Evolutionary conservation across 352 stramenopile genomes (phyloP), one percentile per base, ranked within the genome.

Genomic region (Pythium coloratum): DNA sequence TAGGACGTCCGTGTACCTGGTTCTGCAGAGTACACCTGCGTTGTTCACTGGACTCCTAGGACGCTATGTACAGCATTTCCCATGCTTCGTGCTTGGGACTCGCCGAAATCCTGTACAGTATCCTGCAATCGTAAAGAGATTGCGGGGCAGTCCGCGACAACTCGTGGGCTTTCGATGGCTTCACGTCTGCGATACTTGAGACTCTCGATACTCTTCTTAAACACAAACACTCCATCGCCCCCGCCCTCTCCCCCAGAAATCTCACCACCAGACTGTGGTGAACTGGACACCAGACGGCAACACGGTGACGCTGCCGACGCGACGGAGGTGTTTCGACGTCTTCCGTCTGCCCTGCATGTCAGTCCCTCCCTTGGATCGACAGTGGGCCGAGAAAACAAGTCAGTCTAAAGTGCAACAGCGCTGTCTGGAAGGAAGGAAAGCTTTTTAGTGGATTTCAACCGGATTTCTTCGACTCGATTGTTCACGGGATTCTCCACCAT

Each of bases 261-360:
- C 40, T 49, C 30, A n/a, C 13, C 16, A 20, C 49, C 40, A 49
- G 2, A 8, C 40, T 49, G 40, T 24, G 40, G 40, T 8, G 40
- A 49, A 49, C 40, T 49, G 40, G 40, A 16, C n/a, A 28, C 16
- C 32, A 44, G n/a, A 4, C 34, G 40, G 40, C 40, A 24, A 24
- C 55, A 24, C 10, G 34, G 34, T 60, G 55, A 60, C 55, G 55
- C 55, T 24, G 55, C 3, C 34, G 55, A 60, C 34, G 55, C 55
- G 55, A 60, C 55, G 55, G 8, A 3, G 20, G n/a, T 36, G 55
- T 14, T 50, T 60, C 55, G 55, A 30, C 24, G 40, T 49, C 40
- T 49, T 49, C 40, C 18, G 13, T 49, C 40, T 24, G 40, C 14
- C 4, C 13, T 8, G 18, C 7, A 16, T 24, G 13, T n/a, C 40